A percentile compares a stretch with the other conserved stretches of the same genome.
phyloP scores from a whole-genome alignment of 179 eudicot genomes.

The Carnegiea gigantea region DNA sequence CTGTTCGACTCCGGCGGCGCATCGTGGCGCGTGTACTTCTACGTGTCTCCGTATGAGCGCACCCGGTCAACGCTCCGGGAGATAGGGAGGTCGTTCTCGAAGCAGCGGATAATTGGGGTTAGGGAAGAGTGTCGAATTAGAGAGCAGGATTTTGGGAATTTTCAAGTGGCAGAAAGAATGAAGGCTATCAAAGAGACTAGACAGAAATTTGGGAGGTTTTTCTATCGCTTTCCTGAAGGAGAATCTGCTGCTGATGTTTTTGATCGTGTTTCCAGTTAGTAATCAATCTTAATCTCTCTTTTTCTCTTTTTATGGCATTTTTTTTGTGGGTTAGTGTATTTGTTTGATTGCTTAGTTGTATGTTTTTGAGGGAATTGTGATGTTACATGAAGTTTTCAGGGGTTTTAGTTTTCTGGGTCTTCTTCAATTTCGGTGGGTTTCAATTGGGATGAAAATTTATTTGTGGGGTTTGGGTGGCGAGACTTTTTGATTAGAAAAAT shows the following conservation, averaged over 20 bases:
- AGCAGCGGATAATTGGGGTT: slow-evolving; percentile 46
- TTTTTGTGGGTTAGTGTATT: background rate
- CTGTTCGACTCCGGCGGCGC: slow-evolving; percentile 26
- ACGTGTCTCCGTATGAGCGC: slow-evolving; percentile 58
- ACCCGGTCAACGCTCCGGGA: slow-evolving; percentile 51
- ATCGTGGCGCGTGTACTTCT: slow-evolving; percentile 49
- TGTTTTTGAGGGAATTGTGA: background rate
- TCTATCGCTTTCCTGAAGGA: slow-evolving; percentile 64
- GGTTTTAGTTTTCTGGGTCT: background rate
- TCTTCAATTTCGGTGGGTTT: background rate
- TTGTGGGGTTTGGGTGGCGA: background rate
- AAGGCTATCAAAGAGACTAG: slow-evolving; percentile 45
- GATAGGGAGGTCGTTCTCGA: slow-evolving; percentile 49
- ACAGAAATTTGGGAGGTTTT: slow-evolving; percentile 53
- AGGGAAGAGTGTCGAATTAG: slow-evolving; percentile 59
- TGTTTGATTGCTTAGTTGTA: background rate
- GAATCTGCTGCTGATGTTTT: slow-evolving; percentile 71
- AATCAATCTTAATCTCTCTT: slow-evolving; percentile 7
- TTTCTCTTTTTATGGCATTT: background rate
- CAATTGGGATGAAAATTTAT: no score
- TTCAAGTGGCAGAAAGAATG: slow-evolving; percentile 57
- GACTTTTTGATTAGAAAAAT: background rate
- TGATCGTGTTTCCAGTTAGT: slow-evolving; percentile 63
- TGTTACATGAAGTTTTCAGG: background rate
- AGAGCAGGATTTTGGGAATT: slow-evolving; percentile 67